Evolutionary conservation across 768 basidiomycete genomes (phyloP).

Genomic region (Agaricus subrufescens): DNA sequence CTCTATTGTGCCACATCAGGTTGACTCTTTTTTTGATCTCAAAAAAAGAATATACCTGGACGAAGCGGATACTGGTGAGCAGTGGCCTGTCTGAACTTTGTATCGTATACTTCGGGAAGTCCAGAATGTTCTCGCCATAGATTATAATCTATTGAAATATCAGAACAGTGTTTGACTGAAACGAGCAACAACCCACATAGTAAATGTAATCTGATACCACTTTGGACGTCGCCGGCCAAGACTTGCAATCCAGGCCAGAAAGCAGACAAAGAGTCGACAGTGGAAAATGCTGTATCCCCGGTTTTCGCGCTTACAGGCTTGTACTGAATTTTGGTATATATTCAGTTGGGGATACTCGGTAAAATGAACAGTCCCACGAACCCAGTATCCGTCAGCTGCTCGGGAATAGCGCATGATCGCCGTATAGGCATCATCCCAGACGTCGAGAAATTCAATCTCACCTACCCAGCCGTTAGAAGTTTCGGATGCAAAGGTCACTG

Average conservation of each 20-base stretch:
- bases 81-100: slow-evolving; percentile 64
- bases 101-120: slow-evolving; percentile 91
- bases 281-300: slow-evolving; percentile 69
- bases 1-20: slow-evolving; percentile 38
- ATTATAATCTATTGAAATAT: slow-evolving; percentile 68
- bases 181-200: slow-evolving; percentile 51
- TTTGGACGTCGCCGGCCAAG: slow-evolving; percentile 78
- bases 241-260: slow-evolving; percentile 98
- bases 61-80: slow-evolving; percentile 77
- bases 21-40: background rate
- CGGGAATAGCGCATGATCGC: slow-evolving; percentile 84
- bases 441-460: slow-evolving; percentile 75
- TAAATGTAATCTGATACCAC: slow-evolving; percentile 89
- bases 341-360: background rate
- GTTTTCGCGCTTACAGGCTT: slow-evolving; percentile 76
- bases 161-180: background rate
- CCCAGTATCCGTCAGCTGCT: slow-evolving; percentile 84
- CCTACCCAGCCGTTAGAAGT: slow-evolving; percentile 32
- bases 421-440: slow-evolving; percentile 81
- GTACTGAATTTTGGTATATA: slow-evolving; percentile 46
- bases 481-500: background rate
- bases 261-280: slow-evolving; percentile 93
- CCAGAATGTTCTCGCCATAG: slow-evolving; percentile 86
- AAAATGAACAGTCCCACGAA: slow-evolving; percentile 27
- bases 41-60: slow-evolving; percentile 43